Evolutionary conservation across 2,329 filamentous ascomycete genomes (phyloP), one percentile per base, ranked within the genome.

Genomic region (Stachybotrys chartarum): DNA sequence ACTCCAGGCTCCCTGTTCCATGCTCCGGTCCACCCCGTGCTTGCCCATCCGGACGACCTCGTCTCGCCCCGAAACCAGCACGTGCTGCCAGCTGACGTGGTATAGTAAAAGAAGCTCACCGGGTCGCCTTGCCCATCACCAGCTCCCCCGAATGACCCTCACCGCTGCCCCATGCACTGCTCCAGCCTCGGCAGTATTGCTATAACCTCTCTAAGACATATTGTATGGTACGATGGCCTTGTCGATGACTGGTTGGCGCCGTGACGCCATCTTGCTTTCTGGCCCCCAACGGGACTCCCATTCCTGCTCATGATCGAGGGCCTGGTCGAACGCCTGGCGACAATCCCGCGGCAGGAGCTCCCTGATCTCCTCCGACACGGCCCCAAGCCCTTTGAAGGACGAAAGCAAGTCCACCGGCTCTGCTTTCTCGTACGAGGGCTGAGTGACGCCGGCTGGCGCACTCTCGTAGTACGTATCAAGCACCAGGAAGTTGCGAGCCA

Each of bases 221-320:
- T 73, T 77, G 61, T 81, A 84, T 14, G 82, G 80, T 55, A 85
- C 81, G 62, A 85, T 79, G 3, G 82, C 81, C 70, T 86, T 86
- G 70, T 87, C 83, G 58, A 87, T 84, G 46, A 79, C 67, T 1
- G 82, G 83, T 51, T 74, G 67, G 51, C 76, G 72, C 54, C 83
- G 75, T 45, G 77, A 75, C 57, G 72, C 76, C 56, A 83, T 82
- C 10, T 78, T 71, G 42, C 70, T 76, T 72, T 97, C 92, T 6
- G 81, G 78, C 16, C 81, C 82, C 90, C 91, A 96, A 59, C 79
- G 80, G 35, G 72, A 75, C 68, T 89, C 89, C 89, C 91, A 97
- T 54, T 80, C 72, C 57, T 73, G 70, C 70, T 96, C 90, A 54
- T 80, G 77, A 11, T 73, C 72, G 53, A 85, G 75, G 3, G 90